Conservation (phyloP, 352 stramenopile species). For the Pythium oligandrum region DNA sequence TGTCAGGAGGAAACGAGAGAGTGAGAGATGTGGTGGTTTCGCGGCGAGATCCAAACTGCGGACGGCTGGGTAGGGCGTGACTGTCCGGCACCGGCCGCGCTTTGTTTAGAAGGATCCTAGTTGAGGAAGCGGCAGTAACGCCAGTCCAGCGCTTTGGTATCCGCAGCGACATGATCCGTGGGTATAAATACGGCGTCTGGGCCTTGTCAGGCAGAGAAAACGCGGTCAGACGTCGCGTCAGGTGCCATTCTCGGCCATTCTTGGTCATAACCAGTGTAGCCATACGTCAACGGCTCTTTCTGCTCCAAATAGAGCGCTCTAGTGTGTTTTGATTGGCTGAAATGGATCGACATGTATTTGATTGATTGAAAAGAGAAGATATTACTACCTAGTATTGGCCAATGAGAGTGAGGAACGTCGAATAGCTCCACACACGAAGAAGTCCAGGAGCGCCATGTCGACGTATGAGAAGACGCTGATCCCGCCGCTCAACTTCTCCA, state of each 20-base stretch:
- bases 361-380: background rate
- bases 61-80: background rate
- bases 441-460: slow-evolving; percentile 34
- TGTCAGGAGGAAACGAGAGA: background rate
- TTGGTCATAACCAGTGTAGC: background rate
- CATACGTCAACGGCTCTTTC: background rate
- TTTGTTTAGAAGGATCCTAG: too few species aligned
- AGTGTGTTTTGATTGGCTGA: slow-evolving; percentile 3
- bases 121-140: too few species aligned
- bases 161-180: too few species aligned
- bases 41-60: background rate
- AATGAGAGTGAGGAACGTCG: background rate
- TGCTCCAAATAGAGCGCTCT: background rate
- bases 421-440: background rate
- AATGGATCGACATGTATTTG: background rate
- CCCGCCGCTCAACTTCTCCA: slow-evolving; percentile 87
- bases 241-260: background rate
- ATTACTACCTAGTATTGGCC: background rate
- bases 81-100: background rate
- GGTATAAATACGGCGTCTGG: too few species aligned
- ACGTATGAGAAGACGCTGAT: slow-evolving; percentile 87
- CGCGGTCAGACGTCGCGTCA: too few species aligned
- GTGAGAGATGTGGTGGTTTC: background rate
- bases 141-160: too few species aligned
- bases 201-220: too few species aligned